A percentile compares a stretch with the other conserved stretches of the same genome.
These are phyloP conservation scores for Carallia pectinifolia DNA, from an alignment of 345 rosid species.

Conservation along the genomic window DNA sequence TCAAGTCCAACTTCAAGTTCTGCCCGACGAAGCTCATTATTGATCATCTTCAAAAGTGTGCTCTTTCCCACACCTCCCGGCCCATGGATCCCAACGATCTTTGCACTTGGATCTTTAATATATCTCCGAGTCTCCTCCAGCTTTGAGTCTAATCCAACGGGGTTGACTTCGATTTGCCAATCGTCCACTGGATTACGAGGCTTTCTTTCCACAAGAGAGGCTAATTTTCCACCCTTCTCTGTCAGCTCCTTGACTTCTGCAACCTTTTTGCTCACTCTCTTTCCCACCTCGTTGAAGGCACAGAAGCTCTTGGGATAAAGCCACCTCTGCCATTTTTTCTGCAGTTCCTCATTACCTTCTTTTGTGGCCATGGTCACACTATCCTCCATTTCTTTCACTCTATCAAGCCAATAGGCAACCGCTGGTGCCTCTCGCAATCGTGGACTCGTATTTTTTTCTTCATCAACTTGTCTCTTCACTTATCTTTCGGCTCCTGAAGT, in stretches of 20 bases:
- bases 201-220: not conserved
- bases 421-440: not conserved
- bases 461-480: not conserved
- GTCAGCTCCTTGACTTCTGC: not conserved
- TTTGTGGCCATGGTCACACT: not conserved
- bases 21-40: not conserved
- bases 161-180: no score
- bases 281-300: not conserved
- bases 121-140: not conserved
- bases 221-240: not conserved
- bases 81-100: constrained; percentile 5
- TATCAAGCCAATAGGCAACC: not conserved
- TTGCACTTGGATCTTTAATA: not conserved
- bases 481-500: not conserved
- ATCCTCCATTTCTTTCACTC: not conserved
- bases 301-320: not conserved
- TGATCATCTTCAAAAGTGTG: constrained; percentile 3
- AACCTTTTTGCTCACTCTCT: not conserved
- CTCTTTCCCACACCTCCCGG: constrained; percentile 4
- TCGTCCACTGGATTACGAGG: not conserved
- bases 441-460: not conserved
- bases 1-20: not conserved
- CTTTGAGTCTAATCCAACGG: constrained; percentile 9
- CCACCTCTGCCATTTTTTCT: not conserved
- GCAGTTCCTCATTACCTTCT: not conserved